Percentiles rank a stretch among this genome's conserved stretches.
These are phyloP conservation scores for Serpula lacrymans DNA, from an alignment of 768 basidiomycete genomes.

Conservation along the genomic window DNA sequence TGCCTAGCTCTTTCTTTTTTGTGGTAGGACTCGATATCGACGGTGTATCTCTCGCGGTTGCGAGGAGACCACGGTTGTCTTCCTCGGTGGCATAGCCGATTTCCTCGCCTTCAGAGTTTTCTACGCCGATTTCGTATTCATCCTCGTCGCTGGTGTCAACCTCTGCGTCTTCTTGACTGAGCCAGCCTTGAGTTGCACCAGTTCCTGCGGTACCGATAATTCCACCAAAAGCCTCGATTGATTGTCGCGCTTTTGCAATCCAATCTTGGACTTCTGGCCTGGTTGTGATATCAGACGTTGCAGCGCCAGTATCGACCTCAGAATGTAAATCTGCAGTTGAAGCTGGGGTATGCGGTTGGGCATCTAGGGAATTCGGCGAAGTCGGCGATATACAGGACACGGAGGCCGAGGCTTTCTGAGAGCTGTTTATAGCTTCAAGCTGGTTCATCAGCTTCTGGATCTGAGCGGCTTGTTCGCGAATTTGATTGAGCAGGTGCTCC, in stretches of 20 bases:
- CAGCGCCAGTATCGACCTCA: conserved; percentile 22
- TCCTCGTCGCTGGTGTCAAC: conserved; percentile 28
- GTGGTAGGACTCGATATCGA: conserved; percentile 30
- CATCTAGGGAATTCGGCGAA: conserved; percentile 21
- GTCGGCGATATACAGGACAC: conserved; percentile 35
- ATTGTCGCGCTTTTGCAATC: conserved; percentile 72
- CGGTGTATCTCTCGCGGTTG: conserved; percentile 17
- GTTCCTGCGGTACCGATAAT: conserved; percentile 63
- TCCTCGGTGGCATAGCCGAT: conserved; percentile 23
- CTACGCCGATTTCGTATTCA: conserved; percentile 35
- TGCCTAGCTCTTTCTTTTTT: conserved; percentile 36
- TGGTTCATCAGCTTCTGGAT: conserved; percentile 71
- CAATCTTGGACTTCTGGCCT: conserved; percentile 68
- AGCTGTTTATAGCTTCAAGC: conserved; percentile 48
- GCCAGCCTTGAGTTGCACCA: conserved; percentile 47
- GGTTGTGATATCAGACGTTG: conserved; percentile 26
- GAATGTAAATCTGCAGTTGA: conserved; percentile 22
- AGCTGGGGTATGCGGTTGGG: conserved; percentile 19
- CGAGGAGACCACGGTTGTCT: conserved; percentile 7
- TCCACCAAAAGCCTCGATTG: conserved; percentile 63
- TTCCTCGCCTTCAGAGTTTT: conserved; percentile 37
- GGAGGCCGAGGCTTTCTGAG: conserved; percentile 30
- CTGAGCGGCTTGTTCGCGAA: conserved; percentile 68
- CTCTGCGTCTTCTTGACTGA: conserved; percentile 46
- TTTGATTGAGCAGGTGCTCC: conserved; percentile 73